Evolutionary conservation across 208 protist species (phyloP), one percentile per base, ranked within the genome.

Genomic region (Trypanosoma lewisi): DNA sequence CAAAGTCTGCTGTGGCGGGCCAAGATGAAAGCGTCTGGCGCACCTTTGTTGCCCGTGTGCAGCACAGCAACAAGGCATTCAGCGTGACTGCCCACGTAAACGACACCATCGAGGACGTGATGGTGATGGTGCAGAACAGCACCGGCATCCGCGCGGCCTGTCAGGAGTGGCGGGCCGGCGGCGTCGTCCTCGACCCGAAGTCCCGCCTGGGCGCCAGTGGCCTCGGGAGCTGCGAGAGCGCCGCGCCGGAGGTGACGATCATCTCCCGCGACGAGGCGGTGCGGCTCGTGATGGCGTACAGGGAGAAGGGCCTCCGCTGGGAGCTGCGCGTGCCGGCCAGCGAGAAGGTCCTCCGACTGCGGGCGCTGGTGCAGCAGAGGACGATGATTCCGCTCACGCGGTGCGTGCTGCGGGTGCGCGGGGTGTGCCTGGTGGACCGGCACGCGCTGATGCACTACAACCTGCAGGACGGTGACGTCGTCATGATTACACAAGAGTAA

Each of bases 381-480:
- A 96, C 89, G 34, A 71, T 90, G 48, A 96, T 96, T 53, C 89
- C 89, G 1, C 76, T 96, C 33, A 88, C 87, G 1, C 84, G 89
- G 3, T 91, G 85, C 72, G 73, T 76, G 14, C 66, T 96, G 47
- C 63, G 58, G 3, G 61, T 77, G 16, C 60, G 48, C 42, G 42
- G 60, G 0, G 23, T 59, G 14, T 66, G 63, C 42, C 57, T 95
- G 67, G 63, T 84, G 57, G 89, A 95, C 68, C 75, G 89, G 2
- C 89, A 95, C 69, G 63, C 74, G 8, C 52, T 96, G 23, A 23
- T 50, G 3, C 77, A 96, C 77, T 96, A 96, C 69, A 65, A 80
- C 14, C 75, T 91, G 21, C 62, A 83, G 67, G 64, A 75, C 30
- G 82, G 78, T 16, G 80, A 85, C 53, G 60, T 88, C 19, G 81